Conservation (phyloP, 2,329 filamentous ascomycete species). For the Ustulina deusta region DNA sequence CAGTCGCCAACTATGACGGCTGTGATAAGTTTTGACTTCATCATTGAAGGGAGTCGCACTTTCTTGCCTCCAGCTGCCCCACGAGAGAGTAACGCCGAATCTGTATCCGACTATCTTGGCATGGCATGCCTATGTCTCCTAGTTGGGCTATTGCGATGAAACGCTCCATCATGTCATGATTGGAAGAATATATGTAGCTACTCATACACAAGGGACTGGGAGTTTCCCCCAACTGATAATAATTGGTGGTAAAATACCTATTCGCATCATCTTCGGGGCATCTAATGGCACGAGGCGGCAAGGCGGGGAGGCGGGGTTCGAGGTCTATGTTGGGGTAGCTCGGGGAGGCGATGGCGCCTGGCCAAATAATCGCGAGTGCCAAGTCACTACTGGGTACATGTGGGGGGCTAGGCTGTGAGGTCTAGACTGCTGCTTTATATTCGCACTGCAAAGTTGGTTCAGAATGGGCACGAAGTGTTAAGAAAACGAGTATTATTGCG, state of each 20-base stretch:
- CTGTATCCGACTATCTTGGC: constrained; percentile 15
- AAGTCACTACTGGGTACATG: not conserved
- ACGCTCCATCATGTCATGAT: not conserved
- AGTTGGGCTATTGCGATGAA: constrained; percentile 15
- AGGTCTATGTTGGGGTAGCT: constrained; percentile 22
- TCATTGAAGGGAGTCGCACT: constrained; percentile 1
- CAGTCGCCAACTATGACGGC: constrained; percentile 2
- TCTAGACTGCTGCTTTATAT: no score
- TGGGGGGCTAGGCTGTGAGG: no score
- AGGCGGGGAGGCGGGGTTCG: constrained; percentile 4
- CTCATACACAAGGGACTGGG: not conserved
- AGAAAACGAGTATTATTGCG: not conserved
- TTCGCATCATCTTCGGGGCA: constrained; percentile 24
- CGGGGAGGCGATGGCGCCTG: constrained; percentile 5
- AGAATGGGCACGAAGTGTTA: not conserved
- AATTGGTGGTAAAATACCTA: constrained; percentile 39
- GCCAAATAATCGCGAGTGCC: constrained; percentile 6
- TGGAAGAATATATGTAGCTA: not conserved
- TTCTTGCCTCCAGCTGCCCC: constrained; percentile 1
- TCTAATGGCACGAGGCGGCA: constrained; percentile 14
- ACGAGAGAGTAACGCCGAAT: constrained; percentile 13
- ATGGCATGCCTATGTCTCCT: not conserved
- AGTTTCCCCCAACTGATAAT: not conserved
- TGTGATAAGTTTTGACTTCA: constrained; percentile 20
- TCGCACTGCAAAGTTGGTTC: not conserved